Conservation (phyloP, 352 stramenopile species). For the Phytophthora hibernalis region DNA sequence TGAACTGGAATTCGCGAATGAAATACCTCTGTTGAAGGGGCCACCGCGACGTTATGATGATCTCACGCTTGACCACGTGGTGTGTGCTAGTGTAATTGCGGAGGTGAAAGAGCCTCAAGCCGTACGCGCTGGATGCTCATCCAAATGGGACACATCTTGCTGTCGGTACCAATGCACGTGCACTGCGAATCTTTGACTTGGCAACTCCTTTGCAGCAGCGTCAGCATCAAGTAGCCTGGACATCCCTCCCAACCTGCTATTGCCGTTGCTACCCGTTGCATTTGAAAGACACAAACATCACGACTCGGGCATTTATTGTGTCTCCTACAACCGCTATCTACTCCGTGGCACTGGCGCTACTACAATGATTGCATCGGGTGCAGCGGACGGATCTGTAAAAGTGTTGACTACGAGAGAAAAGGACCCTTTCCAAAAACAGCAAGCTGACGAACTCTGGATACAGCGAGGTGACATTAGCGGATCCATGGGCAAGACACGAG, state of each 20-base stretch:
- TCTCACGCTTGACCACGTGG: slow-evolving; percentile 49
- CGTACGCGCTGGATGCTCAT: slow-evolving; percentile 59
- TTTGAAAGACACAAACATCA: slow-evolving; percentile 74
- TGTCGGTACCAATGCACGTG: slow-evolving; percentile 70
- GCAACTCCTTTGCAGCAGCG: slow-evolving; percentile 25
- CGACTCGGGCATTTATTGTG: slow-evolving; percentile 60
- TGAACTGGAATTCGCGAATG: not conserved
- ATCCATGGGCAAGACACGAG: slow-evolving; percentile 51
- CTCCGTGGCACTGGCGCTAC: not conserved
- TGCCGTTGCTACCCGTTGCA: slow-evolving; percentile 60
- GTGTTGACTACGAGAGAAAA: slow-evolving; percentile 35
- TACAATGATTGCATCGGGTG: slow-evolving; percentile 58
- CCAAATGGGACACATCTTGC: slow-evolving; percentile 47
- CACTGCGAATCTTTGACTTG: slow-evolving; percentile 63
- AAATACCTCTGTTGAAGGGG: not conserved
- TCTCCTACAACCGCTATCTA: slow-evolving; percentile 47
- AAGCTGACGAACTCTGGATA: slow-evolving; percentile 42
- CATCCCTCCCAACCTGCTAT: slow-evolving; percentile 30
- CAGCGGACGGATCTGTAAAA: slow-evolving; percentile 68
- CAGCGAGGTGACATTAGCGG: slow-evolving; percentile 37
- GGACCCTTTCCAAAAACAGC: slow-evolving; percentile 16
- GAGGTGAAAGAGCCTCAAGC: slow-evolving; percentile 64
- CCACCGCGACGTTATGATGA: slow-evolving; percentile 37
- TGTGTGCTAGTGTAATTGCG: slow-evolving; percentile 57
- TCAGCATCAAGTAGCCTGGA: slow-evolving; percentile 9